Conservation (phyloP, 1,139 yeast genomes). For the Sugiyamaella sp. region DNA sequence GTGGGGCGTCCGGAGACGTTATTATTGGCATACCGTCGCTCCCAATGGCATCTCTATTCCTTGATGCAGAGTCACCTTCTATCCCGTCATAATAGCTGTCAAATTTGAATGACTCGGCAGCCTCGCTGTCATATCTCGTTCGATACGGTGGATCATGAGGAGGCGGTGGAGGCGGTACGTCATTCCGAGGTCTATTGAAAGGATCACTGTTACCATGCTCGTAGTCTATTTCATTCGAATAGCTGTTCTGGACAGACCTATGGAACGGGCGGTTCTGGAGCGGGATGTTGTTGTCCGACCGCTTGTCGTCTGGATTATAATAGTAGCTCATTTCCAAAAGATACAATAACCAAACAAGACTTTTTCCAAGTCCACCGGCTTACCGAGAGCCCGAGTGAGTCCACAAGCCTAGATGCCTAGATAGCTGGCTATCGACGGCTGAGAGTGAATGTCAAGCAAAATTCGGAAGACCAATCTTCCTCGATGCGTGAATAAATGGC, state of each 20-base stretch:
- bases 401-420: too few relatives aligned
- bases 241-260: conserved; percentile 14
- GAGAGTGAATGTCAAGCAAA: too few relatives aligned
- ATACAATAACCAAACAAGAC: background rate
- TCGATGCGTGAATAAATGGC: too few relatives aligned
- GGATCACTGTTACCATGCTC: conserved; percentile 1
- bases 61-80: background rate
- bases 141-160: conserved; percentile 8
- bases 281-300: conserved; percentile 13
- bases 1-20: conserved; percentile 12
- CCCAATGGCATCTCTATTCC: background rate
- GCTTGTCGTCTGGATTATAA: conserved; percentile 14
- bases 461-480: too few relatives aligned
- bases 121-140: background rate
- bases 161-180: conserved; percentile 14
- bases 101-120: conserved; percentile 3
- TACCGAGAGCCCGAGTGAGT: too few relatives aligned
- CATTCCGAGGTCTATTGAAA: background rate
- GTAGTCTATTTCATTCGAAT: conserved; percentile 5
- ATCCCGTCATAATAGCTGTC: conserved; percentile 5
- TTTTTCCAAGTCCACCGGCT: conserved; percentile 1
- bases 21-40: background rate
- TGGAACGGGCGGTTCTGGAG: conserved; percentile 20
- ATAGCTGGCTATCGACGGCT: too few relatives aligned
- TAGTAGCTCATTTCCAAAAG: conserved; percentile 18